Evolutionary conservation across 768 basidiomycete species (phyloP).

Genomic region (Boletus sensibilis): DNA sequence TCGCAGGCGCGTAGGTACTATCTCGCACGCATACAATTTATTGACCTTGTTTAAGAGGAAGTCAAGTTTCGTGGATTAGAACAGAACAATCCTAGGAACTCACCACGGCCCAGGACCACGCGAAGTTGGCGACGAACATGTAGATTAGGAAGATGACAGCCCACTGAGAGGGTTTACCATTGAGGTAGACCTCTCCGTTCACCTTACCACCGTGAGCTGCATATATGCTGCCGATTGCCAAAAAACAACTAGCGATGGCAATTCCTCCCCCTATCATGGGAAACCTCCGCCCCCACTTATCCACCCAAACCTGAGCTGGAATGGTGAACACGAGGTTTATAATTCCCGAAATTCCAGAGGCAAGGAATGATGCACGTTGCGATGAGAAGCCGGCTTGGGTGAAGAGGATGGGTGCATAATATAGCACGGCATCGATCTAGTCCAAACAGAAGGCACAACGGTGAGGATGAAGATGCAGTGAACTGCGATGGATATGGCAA

Average conservation of each 20-base stretch:
- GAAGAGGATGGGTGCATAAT: slow-evolving; percentile 50
- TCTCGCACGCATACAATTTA: slow-evolving; percentile 44
- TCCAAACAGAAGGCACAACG: not conserved
- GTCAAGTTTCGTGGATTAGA: not conserved
- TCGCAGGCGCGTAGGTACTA: slow-evolving; percentile 47
- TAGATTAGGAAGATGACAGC: slow-evolving; percentile 48
- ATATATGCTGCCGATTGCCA: slow-evolving; percentile 46
- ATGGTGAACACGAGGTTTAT: slow-evolving; percentile 41
- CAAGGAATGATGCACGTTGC: slow-evolving; percentile 47
- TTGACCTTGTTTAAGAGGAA: slow-evolving; percentile 23
- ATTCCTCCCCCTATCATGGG: slow-evolving; percentile 45
- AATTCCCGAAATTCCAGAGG: slow-evolving; percentile 50
- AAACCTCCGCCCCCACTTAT: slow-evolving; percentile 37
- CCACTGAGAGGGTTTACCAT: slow-evolving; percentile 31
- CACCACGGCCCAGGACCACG: slow-evolving; percentile 45
- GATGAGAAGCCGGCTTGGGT: slow-evolving; percentile 49
- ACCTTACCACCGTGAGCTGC: slow-evolving; percentile 37
- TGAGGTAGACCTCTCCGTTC: slow-evolving; percentile 24
- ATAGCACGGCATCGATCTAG: slow-evolving; percentile 29
- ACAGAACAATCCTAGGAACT: slow-evolving; percentile 2
- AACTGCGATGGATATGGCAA: not conserved
- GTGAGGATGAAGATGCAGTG: not conserved
- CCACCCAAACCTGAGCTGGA: slow-evolving; percentile 38
- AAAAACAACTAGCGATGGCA: slow-evolving; percentile 37
- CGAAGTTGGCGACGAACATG: slow-evolving; percentile 43